Evolutionary conservation across 1,139 yeast species (phyloP), one percentile per base, ranked within the genome.

Genomic region (Candida frijolesensis): DNA sequence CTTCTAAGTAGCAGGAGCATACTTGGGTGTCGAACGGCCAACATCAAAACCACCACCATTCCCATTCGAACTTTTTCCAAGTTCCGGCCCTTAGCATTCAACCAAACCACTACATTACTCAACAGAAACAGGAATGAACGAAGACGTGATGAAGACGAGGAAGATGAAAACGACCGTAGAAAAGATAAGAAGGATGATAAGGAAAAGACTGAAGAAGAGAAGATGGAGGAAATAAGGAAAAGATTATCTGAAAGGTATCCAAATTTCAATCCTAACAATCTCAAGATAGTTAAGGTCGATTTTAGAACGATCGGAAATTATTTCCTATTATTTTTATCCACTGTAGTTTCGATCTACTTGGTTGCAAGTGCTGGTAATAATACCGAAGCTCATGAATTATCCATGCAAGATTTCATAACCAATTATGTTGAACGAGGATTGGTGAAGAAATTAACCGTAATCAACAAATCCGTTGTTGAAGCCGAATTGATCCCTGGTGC

Each of bases 381-480:
- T 30, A 52, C 48, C 5, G 54, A 56, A 5, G 52, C 55, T 30
- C 66, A 74, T 52, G 80, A 81, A 56, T 75, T 94, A 56, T 87
- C 97, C 1, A 90, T 89, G 80, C 97, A 92, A 69, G 96, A 90
- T 65, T 94, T 94, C 76, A 88, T 89, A 63, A 80, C 85, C 19
- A 84, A 87, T 53, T 90, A 87, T 63, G 76, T 94, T 43, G 95
- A 89, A 57, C 86, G 85, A 60, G 97, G 97, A 4, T 74, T 87
- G 44, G 98, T 94, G 29, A 83, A 85, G 52, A 83, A 81, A 55
- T 76, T 94, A 44, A 78, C 79, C 18, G 97, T 94, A 37, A 79
- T 91, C 38, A 92, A 92, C 69, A 84, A 84, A 60, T 78, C 80
- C 51, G 74, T 81, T n/a, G 98, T 89, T 0, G 90, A 88, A 59